Evolutionary conservation across 768 basidiomycete species (phyloP), one percentile per base, ranked within the genome.

Genomic region (Panellus pusillus): DNA sequence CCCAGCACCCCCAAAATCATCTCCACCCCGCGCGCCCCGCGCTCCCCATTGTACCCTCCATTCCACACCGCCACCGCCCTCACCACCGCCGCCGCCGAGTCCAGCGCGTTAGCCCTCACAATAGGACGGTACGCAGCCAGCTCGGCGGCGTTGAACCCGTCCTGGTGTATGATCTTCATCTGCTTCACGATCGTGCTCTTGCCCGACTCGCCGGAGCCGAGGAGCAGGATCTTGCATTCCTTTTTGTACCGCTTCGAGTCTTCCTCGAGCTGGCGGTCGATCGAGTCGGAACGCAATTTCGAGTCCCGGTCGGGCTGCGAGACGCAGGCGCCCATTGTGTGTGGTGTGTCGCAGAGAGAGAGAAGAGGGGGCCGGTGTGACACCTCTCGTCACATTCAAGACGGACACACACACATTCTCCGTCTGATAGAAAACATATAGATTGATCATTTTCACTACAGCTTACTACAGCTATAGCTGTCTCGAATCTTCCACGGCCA

Each of bases 161-260:
- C 73, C 54, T 86, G 81, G 67, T 86, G 83, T 50, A 86, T 85
- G 68, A 86, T 79, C 63, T 86, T 85, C 85, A 87, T 87, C 70
- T 87, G 86, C 73, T 84, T 86, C 63, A 86, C 79, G 47, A 87
- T 80, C 6, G 84, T 87, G 2, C 79, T 81, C 74, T 86, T 86
- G 58, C 84, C 84, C 35, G 80, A 82, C 71, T 85, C 83, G 65
- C 85, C 83, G 37, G 83, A 50, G 20, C 63, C 85, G 38, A 87
- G 75, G 51, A 87, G 66, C 38, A 86, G 66, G 79, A 86, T 84
- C 69, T 86, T 83, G 64, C 79, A 77, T 65, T 81, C 80, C 50
- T 80, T 80, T 66, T 78, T 79, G 45, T 72, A 72, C 64, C 74
- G 74, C 67, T 78, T 72, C 44, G 77, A 69, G 70, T 84, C 82